Evolutionary conservation across 225 moss, liverwort and hornwort species (phyloP), one percentile per base, ranked within the genome.

Genomic region (Neckera pumila): DNA sequence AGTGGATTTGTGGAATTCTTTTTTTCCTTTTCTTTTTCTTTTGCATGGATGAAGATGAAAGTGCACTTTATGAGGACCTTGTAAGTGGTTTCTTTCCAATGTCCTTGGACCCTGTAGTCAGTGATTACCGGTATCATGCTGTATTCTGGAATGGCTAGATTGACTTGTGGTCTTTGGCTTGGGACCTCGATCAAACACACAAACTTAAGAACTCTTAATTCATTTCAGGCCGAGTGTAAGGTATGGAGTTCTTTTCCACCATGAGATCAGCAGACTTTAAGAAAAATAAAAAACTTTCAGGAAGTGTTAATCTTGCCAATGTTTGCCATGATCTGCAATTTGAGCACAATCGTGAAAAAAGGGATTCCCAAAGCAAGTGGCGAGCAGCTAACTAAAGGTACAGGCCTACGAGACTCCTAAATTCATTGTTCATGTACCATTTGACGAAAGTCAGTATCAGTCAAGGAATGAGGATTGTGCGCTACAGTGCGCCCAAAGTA

Each of bases 1-100:
- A 8, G 14, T 25, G 25, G 6, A 16, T 25, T n/a, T 26, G 56
- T 56, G 18, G 34, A 22, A 6, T 34, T 3, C 21, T 1, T 9
- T 4, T 7, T 36, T 4, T 11, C 14, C 2, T 10, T 11, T 17
- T 3, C 18, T 2, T 16, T 6, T 3, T 2, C 7, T 53, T 53
- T 12, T 22, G 34, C 14, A 13, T 14, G 23, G 14, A 11, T 47
- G 47, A 47, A 34, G 36, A 14, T 22, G 22, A 36, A 51, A 34
- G 34, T 8, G 34, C 31, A 76, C 36, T 54, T 36, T 13, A 14
- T 9, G 54, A 23, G 9, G 14, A 78, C 10, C 9, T 26, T n/a
- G 4, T 26, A 11, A 26, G 38, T 58, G 17, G 17, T 57, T 76
- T 58, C 38, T 27, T 58, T 38, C 38, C 58, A 17, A 58, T 17